Percentiles rank a stretch among this genome's conserved stretches.
These are phyloP conservation scores for Calcarisporium arbuscula DNA, from an alignment of 2,329 filamentous ascomycete species.

Conservation along the genomic window DNA sequence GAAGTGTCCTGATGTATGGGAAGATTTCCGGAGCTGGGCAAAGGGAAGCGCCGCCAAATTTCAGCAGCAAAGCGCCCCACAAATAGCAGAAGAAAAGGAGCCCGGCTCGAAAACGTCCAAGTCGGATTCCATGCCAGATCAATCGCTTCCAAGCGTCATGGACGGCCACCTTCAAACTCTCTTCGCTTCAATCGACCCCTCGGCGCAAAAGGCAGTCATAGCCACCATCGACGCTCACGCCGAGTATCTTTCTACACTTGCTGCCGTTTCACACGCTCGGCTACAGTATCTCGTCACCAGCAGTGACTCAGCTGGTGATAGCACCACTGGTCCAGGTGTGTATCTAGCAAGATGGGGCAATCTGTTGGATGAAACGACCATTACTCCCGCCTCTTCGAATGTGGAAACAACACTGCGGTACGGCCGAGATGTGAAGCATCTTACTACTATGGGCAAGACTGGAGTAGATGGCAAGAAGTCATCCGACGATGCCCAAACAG, in stretches of 20 bases:
- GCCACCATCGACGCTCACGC: conserved; percentile 53
- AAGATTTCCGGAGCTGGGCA: conserved; percentile 55
- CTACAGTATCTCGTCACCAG: conserved; percentile 50
- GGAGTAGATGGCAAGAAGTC: conserved; percentile 21
- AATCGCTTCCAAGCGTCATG: too few relatives aligned
- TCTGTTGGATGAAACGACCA: conserved; percentile 61
- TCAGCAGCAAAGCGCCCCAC: conserved; percentile 24
- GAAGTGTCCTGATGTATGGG: conserved; percentile 59
- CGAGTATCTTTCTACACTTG: conserved; percentile 50
- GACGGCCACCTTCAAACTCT: conserved; percentile 32
- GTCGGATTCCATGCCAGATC: too few relatives aligned
- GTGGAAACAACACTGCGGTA: conserved; percentile 40
- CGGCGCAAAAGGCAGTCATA: conserved; percentile 39
- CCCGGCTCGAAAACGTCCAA: conserved; percentile 29
- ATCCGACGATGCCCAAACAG: too few relatives aligned
- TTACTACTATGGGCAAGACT: conserved; percentile 36
- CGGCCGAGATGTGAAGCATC: conserved; percentile 45
- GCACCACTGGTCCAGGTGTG: conserved; percentile 58
- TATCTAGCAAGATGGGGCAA: conserved; percentile 69
- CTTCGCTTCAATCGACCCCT: conserved; percentile 38
- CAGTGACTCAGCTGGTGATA: conserved; percentile 25
- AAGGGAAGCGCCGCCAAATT: conserved; percentile 54
- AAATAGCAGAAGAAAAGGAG: conserved; percentile 18
- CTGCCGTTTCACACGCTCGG: conserved; percentile 44
- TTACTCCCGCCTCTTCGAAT: conserved; percentile 51